These are phyloP conservation scores for Teratosphaeria gauchensis DNA, from an alignment of 2,329 filamentous ascomycete species.

Conservation along the genomic window DNA sequence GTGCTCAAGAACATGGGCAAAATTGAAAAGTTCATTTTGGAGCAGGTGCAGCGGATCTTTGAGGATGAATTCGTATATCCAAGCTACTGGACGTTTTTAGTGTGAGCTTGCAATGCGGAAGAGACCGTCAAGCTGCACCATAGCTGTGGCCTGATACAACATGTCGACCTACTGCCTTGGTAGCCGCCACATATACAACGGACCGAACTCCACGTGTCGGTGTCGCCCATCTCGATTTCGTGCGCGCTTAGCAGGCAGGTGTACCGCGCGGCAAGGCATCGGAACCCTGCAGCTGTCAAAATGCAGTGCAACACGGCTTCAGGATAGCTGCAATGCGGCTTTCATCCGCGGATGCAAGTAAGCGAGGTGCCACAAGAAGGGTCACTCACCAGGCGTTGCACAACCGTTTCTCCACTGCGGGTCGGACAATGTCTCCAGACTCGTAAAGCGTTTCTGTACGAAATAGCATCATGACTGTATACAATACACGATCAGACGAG, in stretches of 20 bases:
- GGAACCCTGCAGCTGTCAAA: not conserved
- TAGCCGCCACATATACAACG: not conserved
- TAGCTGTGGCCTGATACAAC: not conserved
- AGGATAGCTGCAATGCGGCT: not conserved
- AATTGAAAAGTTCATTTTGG: conserved; percentile 92
- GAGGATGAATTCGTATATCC: conserved; percentile 98
- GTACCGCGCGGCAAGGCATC: not conserved
- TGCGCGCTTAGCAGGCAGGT: not conserved
- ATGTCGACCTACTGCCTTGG: not conserved
- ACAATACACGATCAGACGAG: not conserved
- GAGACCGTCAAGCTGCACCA: not conserved
- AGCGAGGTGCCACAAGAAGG: not conserved
- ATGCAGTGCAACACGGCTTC: not conserved
- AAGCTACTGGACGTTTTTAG: conserved; percentile 95
- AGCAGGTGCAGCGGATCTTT: conserved; percentile 93
- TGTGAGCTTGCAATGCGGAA: conserved; percentile 40
- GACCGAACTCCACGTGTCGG: not conserved
- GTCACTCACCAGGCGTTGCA: not conserved
- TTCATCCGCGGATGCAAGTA: not conserved
- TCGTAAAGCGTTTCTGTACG: too few species aligned
- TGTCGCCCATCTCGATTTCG: not conserved
- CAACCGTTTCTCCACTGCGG: not conserved
- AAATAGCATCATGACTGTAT: not conserved
- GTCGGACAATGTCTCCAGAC: too few species aligned
- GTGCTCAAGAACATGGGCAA: conserved; percentile 97